Evolutionary conservation across 164 flowering plant genomes (phyloP), one percentile per base, ranked within the genome.

Genomic region (Umbellularia californica): DNA sequence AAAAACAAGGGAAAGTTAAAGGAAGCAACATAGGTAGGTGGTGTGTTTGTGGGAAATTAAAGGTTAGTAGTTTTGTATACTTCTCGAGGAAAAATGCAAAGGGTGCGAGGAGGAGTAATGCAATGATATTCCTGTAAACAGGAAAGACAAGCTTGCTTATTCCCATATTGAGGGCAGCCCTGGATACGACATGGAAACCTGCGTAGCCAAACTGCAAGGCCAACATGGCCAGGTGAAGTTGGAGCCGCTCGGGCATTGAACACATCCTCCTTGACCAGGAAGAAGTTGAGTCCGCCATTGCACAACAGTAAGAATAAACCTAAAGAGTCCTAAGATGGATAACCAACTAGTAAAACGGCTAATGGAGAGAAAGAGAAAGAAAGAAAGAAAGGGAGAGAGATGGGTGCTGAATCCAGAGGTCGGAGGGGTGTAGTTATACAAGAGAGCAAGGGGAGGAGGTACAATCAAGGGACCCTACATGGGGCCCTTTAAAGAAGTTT

Each of bases 131-230:
- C 71, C 99, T 79, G 66, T 96, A 96, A 69, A 96, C 97, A 6
- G 91, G 92, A 82, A 89, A 96, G 5, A 96, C 99, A 52, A 96
- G 81, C 74, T 91, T 96, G 90, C 97, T 92, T 9, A 96, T 86
- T 69, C 99, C 98, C 98, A 93, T 93, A 78, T 93, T 93, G 69
- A 95, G 99, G 65, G 99, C 99, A 71, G 90, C 90, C 69, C 99
- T 83, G 2, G 99, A 96, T 52, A 96, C 99, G 0, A 96, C 95
- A 80, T 96, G 99, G 76, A 96, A 96, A 5, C 99, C 99, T 1
- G 98, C 99, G 71, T 95, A 95, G 5, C 99, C 99, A 81, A 95
- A 95, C 90, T 95, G 99, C 91, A 95, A 82, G 88, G 98, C 95
- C 87, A 95, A 72, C 99, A 95, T 95, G 86, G 98, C 99, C 86